Conservation (phyloP, 108 stramenopile species). For the Stephanodiscus triporus region DNA sequence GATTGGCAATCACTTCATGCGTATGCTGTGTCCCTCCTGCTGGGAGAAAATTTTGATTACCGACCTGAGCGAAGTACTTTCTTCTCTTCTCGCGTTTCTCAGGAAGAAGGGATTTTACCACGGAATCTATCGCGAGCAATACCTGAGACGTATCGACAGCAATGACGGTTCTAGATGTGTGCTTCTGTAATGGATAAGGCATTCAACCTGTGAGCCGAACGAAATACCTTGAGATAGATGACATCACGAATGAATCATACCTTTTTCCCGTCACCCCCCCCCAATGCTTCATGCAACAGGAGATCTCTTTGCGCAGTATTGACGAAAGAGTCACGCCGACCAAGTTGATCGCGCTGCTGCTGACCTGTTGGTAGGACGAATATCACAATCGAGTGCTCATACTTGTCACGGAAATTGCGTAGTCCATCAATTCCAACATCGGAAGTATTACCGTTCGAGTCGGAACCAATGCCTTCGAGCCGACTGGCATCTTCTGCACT, state of each 20-base stretch:
- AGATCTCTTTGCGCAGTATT: conserved; percentile 46
- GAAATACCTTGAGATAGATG: conserved; percentile 1
- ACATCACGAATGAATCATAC: conserved; percentile 17
- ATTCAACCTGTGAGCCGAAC: background rate
- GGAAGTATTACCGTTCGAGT: background rate
- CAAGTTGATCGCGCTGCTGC: conserved; percentile 49
- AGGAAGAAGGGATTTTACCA: conserved; percentile 50
- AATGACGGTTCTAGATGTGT: conserved; percentile 27
- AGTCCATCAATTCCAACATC: conserved; percentile 36
- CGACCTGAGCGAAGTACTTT: conserved; percentile 47
- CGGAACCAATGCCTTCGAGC: conserved; percentile 20
- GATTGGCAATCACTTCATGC: conserved; percentile 37
- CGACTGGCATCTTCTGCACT: conserved; percentile 26
- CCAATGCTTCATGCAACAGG: conserved; percentile 2
- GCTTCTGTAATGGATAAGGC: conserved; percentile 13
- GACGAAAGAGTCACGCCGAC: conserved; percentile 57
- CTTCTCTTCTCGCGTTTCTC: conserved; percentile 48
- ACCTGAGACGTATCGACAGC: conserved; percentile 41
- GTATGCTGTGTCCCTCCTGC: conserved; percentile 23
- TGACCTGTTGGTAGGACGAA: conserved; percentile 43
- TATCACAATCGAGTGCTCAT: conserved; percentile 54
- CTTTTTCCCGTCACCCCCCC: conserved; percentile 10
- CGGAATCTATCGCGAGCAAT: conserved; percentile 25
- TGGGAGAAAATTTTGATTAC: conserved; percentile 42
- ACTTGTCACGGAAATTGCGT: conserved; percentile 48